Conservation (phyloP, 1,284 basidiomycete species). For the Rhodotorula sp. region DNA sequence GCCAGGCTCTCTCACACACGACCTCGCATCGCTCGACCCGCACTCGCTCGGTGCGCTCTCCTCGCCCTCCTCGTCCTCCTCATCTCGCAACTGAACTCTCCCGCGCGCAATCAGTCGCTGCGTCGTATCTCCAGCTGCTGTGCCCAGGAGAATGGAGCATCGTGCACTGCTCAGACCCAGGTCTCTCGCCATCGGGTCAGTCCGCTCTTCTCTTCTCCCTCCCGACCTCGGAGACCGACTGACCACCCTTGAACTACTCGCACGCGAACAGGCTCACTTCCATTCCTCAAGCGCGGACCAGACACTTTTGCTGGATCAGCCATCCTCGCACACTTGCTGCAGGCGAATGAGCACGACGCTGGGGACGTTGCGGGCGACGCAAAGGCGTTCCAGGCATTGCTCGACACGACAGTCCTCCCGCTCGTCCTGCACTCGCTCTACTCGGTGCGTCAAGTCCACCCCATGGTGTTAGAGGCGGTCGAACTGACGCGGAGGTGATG, state of each 20-base stretch:
- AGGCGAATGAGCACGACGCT: not conserved
- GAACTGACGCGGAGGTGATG: not conserved
- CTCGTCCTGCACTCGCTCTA: constrained; percentile 40
- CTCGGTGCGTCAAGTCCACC: constrained; percentile 12
- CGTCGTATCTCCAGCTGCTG: constrained; percentile 38
- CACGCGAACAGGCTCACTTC: constrained; percentile 21
- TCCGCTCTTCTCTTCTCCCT: not conserved
- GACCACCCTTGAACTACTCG: not conserved
- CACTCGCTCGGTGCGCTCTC: constrained; percentile 23
- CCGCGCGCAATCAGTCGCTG: constrained; percentile 18
- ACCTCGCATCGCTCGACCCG: constrained; percentile 34
- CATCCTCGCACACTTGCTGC: constrained; percentile 31
- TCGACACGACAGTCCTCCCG: constrained; percentile 34
- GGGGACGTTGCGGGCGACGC: constrained; percentile 2
- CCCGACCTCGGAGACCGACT: not conserved
- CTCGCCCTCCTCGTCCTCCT: not conserved
- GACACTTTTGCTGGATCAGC: constrained; percentile 14
- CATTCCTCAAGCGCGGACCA: constrained; percentile 24
- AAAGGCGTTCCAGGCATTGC: constrained; percentile 30
- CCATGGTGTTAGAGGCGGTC: not conserved
- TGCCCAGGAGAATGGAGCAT: constrained; percentile 31
- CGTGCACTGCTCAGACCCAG: constrained; percentile 17
- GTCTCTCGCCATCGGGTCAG: constrained; percentile 17
- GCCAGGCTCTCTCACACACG: constrained; percentile 25
- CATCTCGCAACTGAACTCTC: not conserved